phyloP scores from a whole-genome alignment of 495 filamentous ascomycete species.

The Tuber brumale region DNA sequence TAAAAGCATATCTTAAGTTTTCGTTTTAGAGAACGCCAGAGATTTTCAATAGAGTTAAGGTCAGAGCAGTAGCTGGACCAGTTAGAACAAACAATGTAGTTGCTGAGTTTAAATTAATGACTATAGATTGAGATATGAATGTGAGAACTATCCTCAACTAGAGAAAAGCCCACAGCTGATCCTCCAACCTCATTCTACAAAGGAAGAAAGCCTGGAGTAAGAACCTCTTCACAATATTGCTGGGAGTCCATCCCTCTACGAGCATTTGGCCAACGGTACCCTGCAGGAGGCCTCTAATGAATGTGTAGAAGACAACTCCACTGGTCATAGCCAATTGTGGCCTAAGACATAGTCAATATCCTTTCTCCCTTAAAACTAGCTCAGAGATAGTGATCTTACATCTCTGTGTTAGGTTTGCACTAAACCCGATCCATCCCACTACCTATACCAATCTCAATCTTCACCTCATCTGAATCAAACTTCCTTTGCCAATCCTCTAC shows the following conservation, averaged over 20 bases:
- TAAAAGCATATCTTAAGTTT: not conserved
- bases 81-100: not conserved
- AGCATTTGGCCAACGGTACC: not conserved
- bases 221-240: constrained; percentile 3
- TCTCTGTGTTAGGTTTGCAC: not conserved
- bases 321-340: not conserved
- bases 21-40: constrained; percentile 7
- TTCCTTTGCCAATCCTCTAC: not conserved
- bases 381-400: constrained; percentile 1
- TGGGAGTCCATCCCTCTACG: not conserved
- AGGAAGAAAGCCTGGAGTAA: not conserved
- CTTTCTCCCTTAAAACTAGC: constrained; percentile 3
- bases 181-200: constrained; percentile 5
- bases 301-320: not conserved
- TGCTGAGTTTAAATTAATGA: constrained; percentile 1
- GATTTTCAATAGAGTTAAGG: constrained; percentile 7
- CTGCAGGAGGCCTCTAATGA: not conserved
- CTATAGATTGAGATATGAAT: not conserved
- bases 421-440: not conserved
- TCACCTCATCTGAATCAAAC: constrained; percentile 6
- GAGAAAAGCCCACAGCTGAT: not conserved
- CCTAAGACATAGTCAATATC: not conserved
- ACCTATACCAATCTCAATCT: not conserved
- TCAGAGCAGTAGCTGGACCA: not conserved
- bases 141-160: not conserved